phyloP scores from a whole-genome alignment of 441 rosid species.

The Bocquillonia castaneifolia region DNA sequence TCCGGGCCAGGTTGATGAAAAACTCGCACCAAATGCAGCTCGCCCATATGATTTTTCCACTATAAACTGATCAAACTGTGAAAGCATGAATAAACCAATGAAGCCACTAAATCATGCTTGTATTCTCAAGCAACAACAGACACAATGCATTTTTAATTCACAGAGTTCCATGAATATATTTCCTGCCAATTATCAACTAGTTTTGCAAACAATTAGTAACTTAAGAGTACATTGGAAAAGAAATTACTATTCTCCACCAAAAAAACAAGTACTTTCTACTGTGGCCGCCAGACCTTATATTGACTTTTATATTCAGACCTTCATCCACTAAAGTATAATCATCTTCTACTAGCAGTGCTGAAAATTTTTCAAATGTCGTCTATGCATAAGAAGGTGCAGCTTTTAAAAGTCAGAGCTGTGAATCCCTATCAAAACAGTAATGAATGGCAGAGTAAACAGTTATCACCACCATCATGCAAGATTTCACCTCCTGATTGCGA shows the following conservation, averaged over 20 bases:
- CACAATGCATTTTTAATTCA: background rate
- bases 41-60: background rate
- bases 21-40: slow-evolving; percentile 1
- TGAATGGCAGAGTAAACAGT: background rate
- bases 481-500: background rate
- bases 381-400: too few relatives aligned
- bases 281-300: background rate
- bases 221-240: background rate
- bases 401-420: too few relatives aligned
- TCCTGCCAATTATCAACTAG: background rate
- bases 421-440: background rate
- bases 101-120: slow-evolving; percentile 6
- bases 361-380: background rate
- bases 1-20: background rate
- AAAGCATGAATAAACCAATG: background rate
- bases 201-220: background rate
- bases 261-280: background rate
- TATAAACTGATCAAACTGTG: background rate
- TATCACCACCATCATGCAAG: background rate
- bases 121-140: background rate
- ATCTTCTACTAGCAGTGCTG: background rate
- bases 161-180: background rate
- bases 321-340: background rate
- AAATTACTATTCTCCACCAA: background rate
- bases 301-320: background rate